Base-by-base conservation (phyloP, 1,284 basidiomycete species). In the Ustilago cynodontis region DNA sequence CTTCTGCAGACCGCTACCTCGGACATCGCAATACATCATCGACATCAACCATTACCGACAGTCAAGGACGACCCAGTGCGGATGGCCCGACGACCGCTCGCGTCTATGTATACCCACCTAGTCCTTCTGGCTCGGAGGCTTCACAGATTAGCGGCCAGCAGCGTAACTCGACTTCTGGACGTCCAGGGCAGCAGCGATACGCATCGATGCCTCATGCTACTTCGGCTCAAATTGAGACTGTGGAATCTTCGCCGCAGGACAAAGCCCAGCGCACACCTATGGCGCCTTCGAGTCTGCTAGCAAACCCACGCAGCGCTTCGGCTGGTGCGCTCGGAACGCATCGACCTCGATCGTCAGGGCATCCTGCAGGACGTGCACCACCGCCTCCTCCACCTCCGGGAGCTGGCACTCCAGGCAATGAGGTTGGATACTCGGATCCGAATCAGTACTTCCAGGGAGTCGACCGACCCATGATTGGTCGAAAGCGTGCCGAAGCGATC, bases 81-180 rank as follows among this genome's bases (percentile, higher is more conserved):
- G 53, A 62, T n/a, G 73, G 70, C 45, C 67, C 69, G n/a, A 61
- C 56, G 11, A 63, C 61, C 5, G 78, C 78, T 13, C 78, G 75
- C 41, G 79, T 82, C 61, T 81, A 80, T 54, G 79, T 82, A 37
- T 82, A 81, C 43, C 81, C 81, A 3, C 81, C 81, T 1, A 81
- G 77, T 24, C 81, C 81, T 3, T 77, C 79, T 6, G 68, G 65
- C 11, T 80, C 79, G 1, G 78, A 71, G 37, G 67, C 64, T 2
- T 66, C 72, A 1, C 14, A 59, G 10, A 47, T 26, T 11, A 59
- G 62, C 29, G 58, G 28, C n/a, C 43, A 60, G 3, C 57, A 39
- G 20, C 29, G 49, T 24, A 31, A 20, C 56, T 31, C 35, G n/a
- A 54, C 16, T 14, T 26, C 54, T 1, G 3, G 24, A 3, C 66